A percentile compares a stretch with the other conserved stretches of the same genome.
These are phyloP conservation scores for Kandelia obovata DNA, from an alignment of 345 rosid genomes.

Conservation along the genomic window DNA sequence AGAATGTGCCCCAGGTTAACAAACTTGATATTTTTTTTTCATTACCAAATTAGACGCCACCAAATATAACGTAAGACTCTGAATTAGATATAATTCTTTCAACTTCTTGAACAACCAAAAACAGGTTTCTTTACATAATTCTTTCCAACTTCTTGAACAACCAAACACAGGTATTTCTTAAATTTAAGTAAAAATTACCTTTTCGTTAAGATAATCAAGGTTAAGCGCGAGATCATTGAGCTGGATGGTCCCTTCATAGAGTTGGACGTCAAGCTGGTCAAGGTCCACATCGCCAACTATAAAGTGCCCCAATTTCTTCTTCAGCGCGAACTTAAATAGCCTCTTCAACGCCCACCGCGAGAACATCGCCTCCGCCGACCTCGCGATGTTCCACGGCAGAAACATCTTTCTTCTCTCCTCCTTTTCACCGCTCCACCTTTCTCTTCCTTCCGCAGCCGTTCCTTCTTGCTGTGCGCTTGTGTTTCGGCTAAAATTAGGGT, in stretches of 20 bases:
- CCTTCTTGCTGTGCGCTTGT: too few species aligned
- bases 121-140: too few species aligned
- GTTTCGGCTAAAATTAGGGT: neutral
- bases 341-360: conserved; percentile 74
- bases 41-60: too few species aligned
- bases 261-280: conserved; percentile 93
- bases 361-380: conserved; percentile 71
- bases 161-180: neutral
- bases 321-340: too few species aligned
- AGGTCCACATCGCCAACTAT: conserved; percentile 85
- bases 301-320: conserved; percentile 77
- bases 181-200: conserved; percentile 34
- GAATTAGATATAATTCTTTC: too few species aligned
- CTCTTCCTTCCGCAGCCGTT: neutral
- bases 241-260: conserved; percentile 66
- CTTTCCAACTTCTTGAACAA: too few species aligned
- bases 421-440: neutral
- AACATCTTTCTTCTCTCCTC: conserved; percentile 31
- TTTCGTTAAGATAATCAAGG: conserved; percentile 69
- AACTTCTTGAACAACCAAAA: too few species aligned
- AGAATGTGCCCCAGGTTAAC: too few species aligned
- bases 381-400: conserved; percentile 52
- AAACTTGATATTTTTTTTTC: too few species aligned
- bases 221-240: conserved; percentile 82
- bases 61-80: too few species aligned